Evolutionary conservation across 139 green algal genomes (phyloP).

Genomic region (Volvox reticuliferus): DNA sequence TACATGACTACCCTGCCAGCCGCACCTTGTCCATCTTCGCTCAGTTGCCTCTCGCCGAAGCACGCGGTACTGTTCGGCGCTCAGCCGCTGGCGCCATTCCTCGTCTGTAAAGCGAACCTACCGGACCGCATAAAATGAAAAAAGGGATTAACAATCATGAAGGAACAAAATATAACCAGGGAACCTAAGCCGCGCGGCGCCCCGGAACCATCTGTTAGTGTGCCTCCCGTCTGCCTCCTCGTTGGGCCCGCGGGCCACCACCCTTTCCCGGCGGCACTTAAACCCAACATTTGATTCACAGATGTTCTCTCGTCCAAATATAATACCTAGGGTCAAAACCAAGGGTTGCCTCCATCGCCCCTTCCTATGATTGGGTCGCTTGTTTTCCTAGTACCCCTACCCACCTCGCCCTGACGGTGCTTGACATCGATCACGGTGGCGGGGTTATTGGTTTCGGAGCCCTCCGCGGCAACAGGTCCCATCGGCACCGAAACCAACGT

Average conservation of each 20-base stretch:
- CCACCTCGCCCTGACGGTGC: constrained; percentile 27
- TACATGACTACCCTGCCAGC: not conserved
- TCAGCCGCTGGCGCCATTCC: constrained; percentile 63
- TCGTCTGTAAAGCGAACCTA: constrained; percentile 52
- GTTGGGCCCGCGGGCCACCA: no score
- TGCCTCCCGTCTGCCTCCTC: no score
- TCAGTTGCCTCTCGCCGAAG: constrained; percentile 79
- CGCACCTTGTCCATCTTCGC: constrained; percentile 60
- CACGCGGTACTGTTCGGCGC: constrained; percentile 70
- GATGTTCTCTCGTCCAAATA: no score
- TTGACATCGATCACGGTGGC: not conserved
- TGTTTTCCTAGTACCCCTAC: not conserved
- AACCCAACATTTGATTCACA: no score
- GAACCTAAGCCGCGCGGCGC: no score
- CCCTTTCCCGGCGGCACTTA: no score
- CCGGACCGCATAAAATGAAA: not conserved
- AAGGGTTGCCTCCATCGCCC: no score
- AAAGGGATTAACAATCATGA: no score
- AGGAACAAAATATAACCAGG: no score
- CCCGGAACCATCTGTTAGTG: no score
- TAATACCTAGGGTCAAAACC: no score
- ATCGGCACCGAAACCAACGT: constrained; percentile 32
- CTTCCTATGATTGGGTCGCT: no score
- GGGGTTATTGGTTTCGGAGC: not conserved
- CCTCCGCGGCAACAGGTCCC: not conserved